These are phyloP conservation scores for Raddia distichophylla DNA, from an alignment of 176 grass and related monocot species.

Conservation along the genomic window DNA sequence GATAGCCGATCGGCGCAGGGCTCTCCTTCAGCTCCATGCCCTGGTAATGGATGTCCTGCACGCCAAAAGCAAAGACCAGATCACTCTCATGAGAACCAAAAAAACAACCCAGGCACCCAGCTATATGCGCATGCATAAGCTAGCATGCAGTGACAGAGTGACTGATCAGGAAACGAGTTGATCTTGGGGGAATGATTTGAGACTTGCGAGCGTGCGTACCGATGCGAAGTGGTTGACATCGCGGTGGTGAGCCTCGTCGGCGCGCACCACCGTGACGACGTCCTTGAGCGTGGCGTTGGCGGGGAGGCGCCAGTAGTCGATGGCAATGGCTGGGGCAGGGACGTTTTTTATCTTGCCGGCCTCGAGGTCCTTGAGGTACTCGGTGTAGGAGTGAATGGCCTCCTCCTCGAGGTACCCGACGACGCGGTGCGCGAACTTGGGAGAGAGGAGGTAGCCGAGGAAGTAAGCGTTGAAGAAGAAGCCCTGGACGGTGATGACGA, in stretches of 20 bases:
- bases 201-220: conserved; percentile 12
- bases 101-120: no score
- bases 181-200: neutral
- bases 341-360: conserved; percentile 63
- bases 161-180: neutral
- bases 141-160: no score
- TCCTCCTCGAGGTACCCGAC: conserved; percentile 87
- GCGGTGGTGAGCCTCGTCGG: conserved; percentile 82
- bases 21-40: conserved; percentile 67
- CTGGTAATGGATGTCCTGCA: conserved; percentile 78
- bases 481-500: conserved; percentile 59
- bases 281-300: conserved; percentile 70
- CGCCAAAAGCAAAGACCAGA: neutral
- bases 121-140: neutral
- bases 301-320: conserved; percentile 79
- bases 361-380: conserved; percentile 74
- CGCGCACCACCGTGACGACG: conserved; percentile 64
- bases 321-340: conserved; percentile 75
- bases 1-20: conserved; percentile 69
- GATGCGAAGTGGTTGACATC: conserved; percentile 90
- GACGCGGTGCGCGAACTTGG: conserved; percentile 74
- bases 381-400: conserved; percentile 78
- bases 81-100: conserved; percentile 5
- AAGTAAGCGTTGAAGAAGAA: conserved; percentile 71
- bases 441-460: conserved; percentile 56